Percentiles rank a stretch among this genome's conserved stretches.
Evolutionary conservation across 306 rosid genomes (phyloP).

Genomic region (Castanea crenata): DNA sequence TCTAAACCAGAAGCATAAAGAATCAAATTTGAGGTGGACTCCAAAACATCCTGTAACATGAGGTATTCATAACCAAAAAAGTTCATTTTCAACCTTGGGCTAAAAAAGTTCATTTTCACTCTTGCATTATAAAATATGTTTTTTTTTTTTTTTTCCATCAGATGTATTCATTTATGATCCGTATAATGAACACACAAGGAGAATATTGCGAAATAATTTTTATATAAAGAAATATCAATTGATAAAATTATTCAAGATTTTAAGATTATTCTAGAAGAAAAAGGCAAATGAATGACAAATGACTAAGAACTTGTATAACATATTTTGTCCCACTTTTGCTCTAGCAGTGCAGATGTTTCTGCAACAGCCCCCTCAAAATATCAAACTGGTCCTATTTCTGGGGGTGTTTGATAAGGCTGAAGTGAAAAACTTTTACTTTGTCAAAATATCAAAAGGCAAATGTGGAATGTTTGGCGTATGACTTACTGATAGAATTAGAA

Average conservation of each 20-base stretch:
- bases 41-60: no score
- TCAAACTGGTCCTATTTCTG: not conserved
- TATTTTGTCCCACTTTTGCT: conserved; percentile 99
- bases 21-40: no score
- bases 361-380: conserved; percentile 70
- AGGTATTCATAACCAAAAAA: no score
- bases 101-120: no score
- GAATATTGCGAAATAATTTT: not conserved
- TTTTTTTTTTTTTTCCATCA: not conserved
- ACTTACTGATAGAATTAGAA: not conserved
- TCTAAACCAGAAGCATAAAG: not conserved
- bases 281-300: conserved; percentile 14
- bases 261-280: conserved; percentile 1
- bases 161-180: not conserved
- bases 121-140: not conserved
- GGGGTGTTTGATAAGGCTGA: not conserved
- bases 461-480: not conserved
- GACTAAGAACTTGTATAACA: conserved; percentile 78
- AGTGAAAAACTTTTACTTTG: not conserved
- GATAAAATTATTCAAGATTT: conserved; percentile 8
- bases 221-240: not conserved
- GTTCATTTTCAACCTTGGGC: no score
- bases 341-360: conserved; percentile 76
- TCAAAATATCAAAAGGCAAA: not conserved
- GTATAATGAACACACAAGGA: not conserved